Evolutionary conservation across 2,329 filamentous ascomycete species (phyloP), one percentile per base, ranked within the genome.

Genomic region (Trichoderma sp.): DNA sequence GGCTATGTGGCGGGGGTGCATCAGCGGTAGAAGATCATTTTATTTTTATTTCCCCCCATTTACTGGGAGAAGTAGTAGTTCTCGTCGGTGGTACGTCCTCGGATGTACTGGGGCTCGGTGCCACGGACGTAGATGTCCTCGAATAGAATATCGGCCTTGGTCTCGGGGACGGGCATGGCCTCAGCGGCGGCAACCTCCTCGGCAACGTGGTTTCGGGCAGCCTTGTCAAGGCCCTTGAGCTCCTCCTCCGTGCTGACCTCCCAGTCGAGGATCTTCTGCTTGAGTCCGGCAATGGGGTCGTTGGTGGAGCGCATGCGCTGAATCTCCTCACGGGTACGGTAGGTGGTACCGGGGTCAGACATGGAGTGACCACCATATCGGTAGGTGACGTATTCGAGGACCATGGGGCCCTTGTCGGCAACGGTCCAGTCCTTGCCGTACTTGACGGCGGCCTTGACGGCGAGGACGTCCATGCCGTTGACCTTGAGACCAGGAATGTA

Each of bases 401-500:
- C 96, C 72, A 99, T 87, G 73, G 96, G 96, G 72, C 95, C 95
- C 82, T 97, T 94, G 81, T 91, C 94, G 71, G 88, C 85, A 70
- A 86, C 83, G 73, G 93, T 91, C 86, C 90, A 97, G 79, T 97
- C 88, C 86, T 96, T 97, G 79, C 91, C 94, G 85, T 97, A 94
- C 83, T 95, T 86, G 77, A 97, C 94, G 73, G 96, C 96, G 65
- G 95, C 94, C 88, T 97, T 97, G 81, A 97, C 95, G 73, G 96
- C 95, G 72, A 99, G 91, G 76, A 97, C 94, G 80, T 99, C 96
- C 96, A 99, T 99, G 79, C 93, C 96, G 85, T 99, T 99, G 82
- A 99, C 93, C 89, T 99, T 99, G 77, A 99, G 89, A 85, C 96
- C 96, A 69, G 96, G 95, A 75, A 99, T 99, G 87, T 98, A 99